Evolutionary conservation across 306 rosid species (phyloP), one percentile per base, ranked within the genome.

Genomic region (Fragaria iinumae): DNA sequence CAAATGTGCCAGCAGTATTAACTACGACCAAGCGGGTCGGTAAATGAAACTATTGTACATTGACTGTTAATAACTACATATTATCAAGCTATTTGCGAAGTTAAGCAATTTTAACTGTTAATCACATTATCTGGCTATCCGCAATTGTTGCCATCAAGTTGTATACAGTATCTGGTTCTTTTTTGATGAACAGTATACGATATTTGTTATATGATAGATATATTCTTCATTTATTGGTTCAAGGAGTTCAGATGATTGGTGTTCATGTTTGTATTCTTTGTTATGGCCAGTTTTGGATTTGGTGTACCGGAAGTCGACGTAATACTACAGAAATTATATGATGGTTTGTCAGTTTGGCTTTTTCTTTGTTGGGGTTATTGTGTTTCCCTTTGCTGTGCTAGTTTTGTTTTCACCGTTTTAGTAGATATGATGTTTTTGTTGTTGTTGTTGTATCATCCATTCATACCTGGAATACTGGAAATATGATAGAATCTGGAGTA

Each of bases 1-100:
- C 84, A 39, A 79, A 60, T 53, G 69, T 78, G 69, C 73, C 84
- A 41, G 69, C 75, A 21, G 43, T 59, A 14, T 69, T 74, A 62
- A 85, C 79, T 67, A 53, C 18, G 25, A 57, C 34, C 29, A 39
- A 21, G 75, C 2, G 55, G 80, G 81, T 80, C 72, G 86, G 83
- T 82, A 29, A 77, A 53, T 65, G 83, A 81, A 67, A 83, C 82
- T 80, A 78, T 72, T 89, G 94, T 89, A 91, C 83, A 84, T 88
- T 83, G 78, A 77, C 82, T 81, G 75, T 83, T 80, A 77, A 81
- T 64, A 69, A 76, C 75, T 81, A 80, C 65, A 47, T 73, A 53
- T 38, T 52, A 75, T 80, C 84, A 72, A 75, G 78, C 84, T 73
- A 59, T 83, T 34, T 34, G 43, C 44, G 12, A 32, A 64, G 45